Base-by-base conservation (phyloP, 768 basidiomycete species). In the Tephrocybe sp. region DNA sequence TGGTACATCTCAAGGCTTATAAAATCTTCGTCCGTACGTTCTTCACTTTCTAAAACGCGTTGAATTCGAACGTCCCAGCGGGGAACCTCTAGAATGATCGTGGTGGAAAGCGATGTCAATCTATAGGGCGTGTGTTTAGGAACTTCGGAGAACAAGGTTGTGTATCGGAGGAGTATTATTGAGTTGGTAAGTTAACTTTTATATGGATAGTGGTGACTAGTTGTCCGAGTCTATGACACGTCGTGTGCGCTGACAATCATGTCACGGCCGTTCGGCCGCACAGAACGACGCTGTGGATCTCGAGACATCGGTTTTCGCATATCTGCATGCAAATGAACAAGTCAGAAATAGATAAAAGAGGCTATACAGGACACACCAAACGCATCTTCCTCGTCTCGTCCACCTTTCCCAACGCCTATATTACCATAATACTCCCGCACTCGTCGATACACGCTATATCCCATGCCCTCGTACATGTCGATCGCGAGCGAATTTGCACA, bases 371-470 rank as follows among this genome's bases (percentile, higher is more conserved):
- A 80, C 86, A 51, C 66, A 93, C 92, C 93, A 65, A 89, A 95
- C 31, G 91, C 92, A 64, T 95, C 90, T 60, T 94, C 92, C 60
- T 94, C 89, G 52, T 90, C 87, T 62, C 80, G 77, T 11, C 82
- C 84, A n/a, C 83, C 83, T 57, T 83, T 84, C 18, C 91, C 92
- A 41, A 80, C 62, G 1, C 87, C 87, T n/a, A 91, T 67, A 54
- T 73, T 82, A 15, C 86, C 85, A 66, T 94, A 94, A 71, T 94
- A 99, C 66, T 93, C 92, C 53, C 84, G 79, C 42, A 99, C 95
- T 53, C 92, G 70, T 22, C 93, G 74, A 68, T 88, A 98, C 11
- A 98, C 92, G 61, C 88, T 92, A 60, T 99, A 99, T 9, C 92
- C 95, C 63, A 98, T 72, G 32, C 83, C 78, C 64, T 98, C 92